Evolutionary conservation across 306 rosid genomes (phyloP).

Genomic region (Hippophae rhamnoides): DNA sequence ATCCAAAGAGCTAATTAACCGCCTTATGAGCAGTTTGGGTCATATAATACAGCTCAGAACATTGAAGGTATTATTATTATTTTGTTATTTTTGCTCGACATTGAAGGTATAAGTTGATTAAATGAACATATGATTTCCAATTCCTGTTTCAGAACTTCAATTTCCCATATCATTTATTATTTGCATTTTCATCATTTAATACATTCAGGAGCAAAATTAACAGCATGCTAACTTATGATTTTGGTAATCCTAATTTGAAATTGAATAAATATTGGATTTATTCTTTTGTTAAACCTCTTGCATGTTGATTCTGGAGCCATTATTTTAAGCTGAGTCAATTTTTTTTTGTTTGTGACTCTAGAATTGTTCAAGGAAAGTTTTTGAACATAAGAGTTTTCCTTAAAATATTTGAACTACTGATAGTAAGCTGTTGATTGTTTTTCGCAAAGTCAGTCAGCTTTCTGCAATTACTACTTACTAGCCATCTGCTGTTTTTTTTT

Average conservation of each 20-base stretch:
- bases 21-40: slow-evolving; percentile 90
- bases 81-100: too few species aligned
- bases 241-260: background rate
- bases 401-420: background rate
- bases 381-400: background rate
- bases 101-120: slow-evolving; percentile 1
- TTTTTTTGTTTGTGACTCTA: background rate
- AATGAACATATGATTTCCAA: slow-evolving; percentile 9
- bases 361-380: background rate
- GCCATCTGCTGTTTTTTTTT: too few species aligned
- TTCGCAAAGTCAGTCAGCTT: too few species aligned
- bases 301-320: slow-evolving; percentile 4
- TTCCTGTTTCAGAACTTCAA: slow-evolving; percentile 13
- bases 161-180: slow-evolving; percentile 5
- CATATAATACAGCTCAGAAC: slow-evolving; percentile 96
- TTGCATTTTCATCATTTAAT: background rate
- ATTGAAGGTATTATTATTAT: slow-evolving; percentile 51
- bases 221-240: slow-evolving; percentile 2
- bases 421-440: too few species aligned
- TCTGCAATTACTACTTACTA: too few species aligned
- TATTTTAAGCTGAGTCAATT: background rate
- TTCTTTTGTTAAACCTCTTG: background rate
- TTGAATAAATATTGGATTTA: background rate
- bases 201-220: background rate
- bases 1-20: slow-evolving; percentile 76